phyloP scores from a whole-genome alignment of 2,329 filamentous ascomycete species.

The Plectosphaerella plurivora region DNA sequence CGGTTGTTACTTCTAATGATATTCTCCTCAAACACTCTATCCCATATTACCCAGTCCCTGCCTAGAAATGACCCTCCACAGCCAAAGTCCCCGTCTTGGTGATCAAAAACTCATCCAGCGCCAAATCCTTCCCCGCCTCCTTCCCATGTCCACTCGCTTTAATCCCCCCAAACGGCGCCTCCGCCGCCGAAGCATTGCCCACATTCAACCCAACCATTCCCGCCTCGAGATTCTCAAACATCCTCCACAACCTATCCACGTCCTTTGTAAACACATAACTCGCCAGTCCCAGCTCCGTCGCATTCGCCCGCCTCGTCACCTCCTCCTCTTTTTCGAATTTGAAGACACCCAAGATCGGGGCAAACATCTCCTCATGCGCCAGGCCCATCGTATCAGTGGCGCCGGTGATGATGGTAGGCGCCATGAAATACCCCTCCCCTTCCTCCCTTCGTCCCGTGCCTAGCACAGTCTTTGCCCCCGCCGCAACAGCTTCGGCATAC shows the following conservation, averaged over 20 bases:
- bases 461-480: slow-evolving; percentile 59
- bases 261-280: slow-evolving; percentile 66
- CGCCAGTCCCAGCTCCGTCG: slow-evolving; percentile 65
- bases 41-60: background rate
- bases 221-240: slow-evolving; percentile 51
- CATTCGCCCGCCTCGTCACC: slow-evolving; percentile 65
- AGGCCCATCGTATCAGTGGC: slow-evolving; percentile 66
- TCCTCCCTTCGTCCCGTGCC: slow-evolving; percentile 51
- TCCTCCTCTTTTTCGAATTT: slow-evolving; percentile 68
- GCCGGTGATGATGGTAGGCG: slow-evolving; percentile 65
- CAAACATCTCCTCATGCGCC: slow-evolving; percentile 69
- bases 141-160: slow-evolving; percentile 43
- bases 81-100: slow-evolving; percentile 41
- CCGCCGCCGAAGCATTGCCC: slow-evolving; percentile 34
- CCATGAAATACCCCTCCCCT: slow-evolving; percentile 62
- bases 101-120: slow-evolving; percentile 40
- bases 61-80: slow-evolving; percentile 30
- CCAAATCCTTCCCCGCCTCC: slow-evolving; percentile 42
- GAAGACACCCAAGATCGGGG: slow-evolving; percentile 68
- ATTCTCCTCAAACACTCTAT: background rate
- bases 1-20: no score
- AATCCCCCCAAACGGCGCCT: slow-evolving; percentile 43
- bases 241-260: slow-evolving; percentile 30
- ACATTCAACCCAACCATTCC: slow-evolving; percentile 56
- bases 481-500: slow-evolving; percentile 58